A percentile compares a stretch with the other conserved stretches of the same genome.
These are phyloP conservation scores for Suhomyces taliae DNA, from an alignment of 1,139 yeast species.

Conservation along the genomic window DNA sequence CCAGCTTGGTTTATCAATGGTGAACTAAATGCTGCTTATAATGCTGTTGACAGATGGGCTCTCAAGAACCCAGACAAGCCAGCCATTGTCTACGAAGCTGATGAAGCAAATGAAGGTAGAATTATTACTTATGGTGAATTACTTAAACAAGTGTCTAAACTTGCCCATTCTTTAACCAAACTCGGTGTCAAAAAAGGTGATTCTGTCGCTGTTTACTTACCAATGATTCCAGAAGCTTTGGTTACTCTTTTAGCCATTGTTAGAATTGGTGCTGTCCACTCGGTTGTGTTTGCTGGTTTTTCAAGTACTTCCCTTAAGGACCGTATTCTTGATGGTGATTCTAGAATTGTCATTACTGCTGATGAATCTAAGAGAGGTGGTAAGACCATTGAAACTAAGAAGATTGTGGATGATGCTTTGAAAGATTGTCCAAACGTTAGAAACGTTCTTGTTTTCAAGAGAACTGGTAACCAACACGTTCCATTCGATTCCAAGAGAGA, in stretches of 20 bases:
- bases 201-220: slow-evolving; percentile 81
- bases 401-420: slow-evolving; percentile 80
- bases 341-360: slow-evolving; percentile 71
- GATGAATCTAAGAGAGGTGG: slow-evolving; percentile 86
- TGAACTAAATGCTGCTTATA: slow-evolving; percentile 73
- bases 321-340: slow-evolving; percentile 75
- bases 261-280: slow-evolving; percentile 79
- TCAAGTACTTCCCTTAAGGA: slow-evolving; percentile 74
- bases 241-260: slow-evolving; percentile 71
- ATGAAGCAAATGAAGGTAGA: slow-evolving; percentile 66
- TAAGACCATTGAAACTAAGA: slow-evolving; percentile 77
- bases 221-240: slow-evolving; percentile 84
- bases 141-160: slow-evolving; percentile 64
- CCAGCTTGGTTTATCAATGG: slow-evolving; percentile 82
- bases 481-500: slow-evolving; percentile 66
- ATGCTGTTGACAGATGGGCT: slow-evolving; percentile 82
- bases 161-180: slow-evolving; percentile 65
- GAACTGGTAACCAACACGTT: slow-evolving; percentile 69
- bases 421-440: slow-evolving; percentile 66
- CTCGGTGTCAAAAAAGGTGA: slow-evolving; percentile 80
- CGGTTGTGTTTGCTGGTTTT: slow-evolving; percentile 85
- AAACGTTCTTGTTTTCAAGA: slow-evolving; percentile 68
- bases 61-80: slow-evolving; percentile 65
- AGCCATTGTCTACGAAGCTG: slow-evolving; percentile 81
- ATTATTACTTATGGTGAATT: slow-evolving; percentile 70